phyloP scores from a whole-genome alignment of 2,329 filamentous ascomycete genomes.

The Hortaea werneckii region DNA sequence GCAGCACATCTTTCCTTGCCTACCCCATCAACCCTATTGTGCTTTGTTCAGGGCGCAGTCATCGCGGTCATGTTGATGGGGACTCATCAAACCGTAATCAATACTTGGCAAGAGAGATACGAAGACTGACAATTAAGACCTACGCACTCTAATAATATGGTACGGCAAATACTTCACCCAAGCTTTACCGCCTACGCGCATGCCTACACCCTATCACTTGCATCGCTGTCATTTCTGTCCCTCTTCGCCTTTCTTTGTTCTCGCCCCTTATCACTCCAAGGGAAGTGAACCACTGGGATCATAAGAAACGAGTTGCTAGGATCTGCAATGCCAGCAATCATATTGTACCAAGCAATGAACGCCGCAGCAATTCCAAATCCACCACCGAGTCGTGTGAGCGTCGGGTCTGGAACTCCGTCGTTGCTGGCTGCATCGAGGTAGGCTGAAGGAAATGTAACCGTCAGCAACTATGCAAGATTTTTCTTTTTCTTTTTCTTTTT shows the following conservation, averaged over 20 bases:
- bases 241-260: not conserved
- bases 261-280: constrained; percentile 9
- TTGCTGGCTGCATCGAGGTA: not conserved
- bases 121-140: no score
- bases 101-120: no score
- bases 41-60: no score
- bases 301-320: constrained; percentile 24
- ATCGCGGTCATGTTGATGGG: no score
- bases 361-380: not conserved
- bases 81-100: no score
- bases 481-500: no score
- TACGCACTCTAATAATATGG: no score
- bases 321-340: constrained; percentile 71
- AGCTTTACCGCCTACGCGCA: no score
- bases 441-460: constrained; percentile 43
- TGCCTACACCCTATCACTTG: no score
- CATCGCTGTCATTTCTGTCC: not conserved
- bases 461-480: constrained; percentile 37
- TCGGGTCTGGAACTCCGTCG: not conserved
- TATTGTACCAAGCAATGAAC: constrained; percentile 81
- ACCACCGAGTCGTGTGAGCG: not conserved
- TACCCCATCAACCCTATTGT: no score
- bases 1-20: no score
- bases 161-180: no score
- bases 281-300: constrained; percentile 25